A percentile compares a stretch with the other conserved stretches of the same genome.
Evolutionary conservation across 805 yeast species (phyloP).

Genomic region (Lipomyces anomalus): DNA sequence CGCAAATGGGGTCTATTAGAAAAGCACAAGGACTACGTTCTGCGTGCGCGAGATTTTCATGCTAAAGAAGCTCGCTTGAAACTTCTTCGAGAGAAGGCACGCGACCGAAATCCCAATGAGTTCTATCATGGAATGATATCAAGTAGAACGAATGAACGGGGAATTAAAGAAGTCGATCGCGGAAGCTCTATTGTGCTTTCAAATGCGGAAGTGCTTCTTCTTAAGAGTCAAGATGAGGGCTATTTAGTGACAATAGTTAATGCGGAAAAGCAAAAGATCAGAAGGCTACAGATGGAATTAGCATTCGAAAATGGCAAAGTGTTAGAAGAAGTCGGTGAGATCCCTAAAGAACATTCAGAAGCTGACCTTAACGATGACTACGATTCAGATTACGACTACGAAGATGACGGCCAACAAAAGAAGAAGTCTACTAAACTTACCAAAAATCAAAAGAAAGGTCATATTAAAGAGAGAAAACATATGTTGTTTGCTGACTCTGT

Average conservation of each 20-base stretch:
- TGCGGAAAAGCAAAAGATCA: constrained; percentile 61
- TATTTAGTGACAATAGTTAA: constrained; percentile 74
- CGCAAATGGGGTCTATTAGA: constrained; percentile 78
- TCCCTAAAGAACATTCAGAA: background rate
- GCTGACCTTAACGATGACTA: constrained; percentile 1
- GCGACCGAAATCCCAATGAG: constrained; percentile 83
- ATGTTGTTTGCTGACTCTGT: too few relatives aligned
- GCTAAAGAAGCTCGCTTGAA: constrained; percentile 56
- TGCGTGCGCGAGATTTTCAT: constrained; percentile 61
- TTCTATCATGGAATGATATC: constrained; percentile 90
- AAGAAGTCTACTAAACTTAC: too few relatives aligned
- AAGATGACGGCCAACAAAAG: too few relatives aligned
- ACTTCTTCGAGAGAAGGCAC: constrained; percentile 65
- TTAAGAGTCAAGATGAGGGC: constrained; percentile 87
- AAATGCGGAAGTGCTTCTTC: constrained; percentile 61
- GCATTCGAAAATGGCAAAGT: constrained; percentile 24
- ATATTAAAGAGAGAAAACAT: too few relatives aligned
- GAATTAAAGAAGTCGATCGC: constrained; percentile 35
- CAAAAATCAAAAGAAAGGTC: too few relatives aligned
- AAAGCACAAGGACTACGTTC: constrained; percentile 80
- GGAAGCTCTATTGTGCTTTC: constrained; percentile 42
- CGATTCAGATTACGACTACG: constrained; percentile 37
- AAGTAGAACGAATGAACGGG: constrained; percentile 57
- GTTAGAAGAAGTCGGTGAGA: background rate
- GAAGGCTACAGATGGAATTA: constrained; percentile 42